Conservation (phyloP, 805 yeast species). For the Zygotorulaspora chibaensis region DNA sequence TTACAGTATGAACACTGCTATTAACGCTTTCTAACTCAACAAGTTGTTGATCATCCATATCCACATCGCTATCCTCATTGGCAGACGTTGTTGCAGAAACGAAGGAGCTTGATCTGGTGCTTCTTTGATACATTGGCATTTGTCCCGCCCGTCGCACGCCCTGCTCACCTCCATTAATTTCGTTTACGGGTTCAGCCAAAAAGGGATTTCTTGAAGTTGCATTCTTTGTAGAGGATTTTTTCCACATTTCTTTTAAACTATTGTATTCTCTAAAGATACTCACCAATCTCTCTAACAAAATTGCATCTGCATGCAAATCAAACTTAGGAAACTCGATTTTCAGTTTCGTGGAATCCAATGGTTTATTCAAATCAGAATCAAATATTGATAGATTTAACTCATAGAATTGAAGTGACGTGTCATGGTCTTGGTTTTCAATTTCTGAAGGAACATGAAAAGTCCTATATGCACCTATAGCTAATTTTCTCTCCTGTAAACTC, state of each 20-base stretch:
- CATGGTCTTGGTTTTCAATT: neutral
- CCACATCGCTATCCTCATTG: slow-evolving; percentile 26
- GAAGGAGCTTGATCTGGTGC: slow-evolving; percentile 18
- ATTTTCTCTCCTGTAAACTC: slow-evolving; percentile 55
- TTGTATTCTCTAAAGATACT: slow-evolving; percentile 28
- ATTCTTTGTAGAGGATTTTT: slow-evolving; percentile 2
- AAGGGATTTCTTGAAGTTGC: neutral
- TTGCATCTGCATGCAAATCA: slow-evolving; percentile 9
- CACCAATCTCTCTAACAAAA: slow-evolving; percentile 17
- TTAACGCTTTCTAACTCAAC: slow-evolving; percentile 26
- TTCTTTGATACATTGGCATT: slow-evolving; percentile 5
- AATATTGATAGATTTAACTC: slow-evolving; percentile 20
- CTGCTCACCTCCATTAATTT: neutral
- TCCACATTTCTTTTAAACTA: slow-evolving; percentile 14
- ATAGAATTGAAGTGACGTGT: slow-evolving; percentile 15
- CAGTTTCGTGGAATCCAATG: slow-evolving; percentile 11
- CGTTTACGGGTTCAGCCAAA: neutral
- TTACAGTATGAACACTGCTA: slow-evolving; percentile 26
- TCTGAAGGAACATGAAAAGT: slow-evolving; percentile 47
- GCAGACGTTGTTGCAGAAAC: slow-evolving; percentile 16
- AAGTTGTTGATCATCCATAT: slow-evolving; percentile 21
- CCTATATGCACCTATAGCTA: slow-evolving; percentile 87
- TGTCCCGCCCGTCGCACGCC: slow-evolving; percentile 4
- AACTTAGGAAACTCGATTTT: slow-evolving; percentile 10
- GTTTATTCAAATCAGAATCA: slow-evolving; percentile 21